Percentiles rank a stretch among this genome's conserved stretches.
These are phyloP conservation scores for Trichoderma semiorbis DNA, from an alignment of 2,329 filamentous ascomycete species.

Conservation along the genomic window DNA sequence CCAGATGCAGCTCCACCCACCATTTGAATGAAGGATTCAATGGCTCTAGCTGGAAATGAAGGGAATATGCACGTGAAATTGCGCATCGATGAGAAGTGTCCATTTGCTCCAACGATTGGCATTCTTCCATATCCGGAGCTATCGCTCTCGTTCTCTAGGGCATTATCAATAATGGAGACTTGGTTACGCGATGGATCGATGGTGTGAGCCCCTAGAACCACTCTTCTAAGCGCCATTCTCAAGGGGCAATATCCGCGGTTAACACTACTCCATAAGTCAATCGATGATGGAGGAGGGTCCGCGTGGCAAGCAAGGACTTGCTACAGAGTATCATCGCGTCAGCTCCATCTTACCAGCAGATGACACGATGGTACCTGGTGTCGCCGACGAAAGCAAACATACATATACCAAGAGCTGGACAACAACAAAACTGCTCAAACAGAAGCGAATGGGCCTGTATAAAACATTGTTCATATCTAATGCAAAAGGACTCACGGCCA, in stretches of 20 bases:
- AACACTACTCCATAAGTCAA: neutral
- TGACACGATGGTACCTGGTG: neutral
- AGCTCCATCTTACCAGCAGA: neutral
- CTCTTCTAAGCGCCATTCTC: neutral
- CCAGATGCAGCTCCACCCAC: neutral
- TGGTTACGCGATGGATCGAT: neutral
- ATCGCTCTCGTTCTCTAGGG: neutral
- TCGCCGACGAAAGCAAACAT: neutral
- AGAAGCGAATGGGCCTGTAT: neutral
- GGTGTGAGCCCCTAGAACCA: neutral
- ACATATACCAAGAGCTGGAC: neutral
- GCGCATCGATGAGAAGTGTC: neutral
- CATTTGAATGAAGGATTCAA: neutral
- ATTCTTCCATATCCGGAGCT: neutral
- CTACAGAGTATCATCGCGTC: neutral
- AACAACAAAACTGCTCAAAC: neutral
- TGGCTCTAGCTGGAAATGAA: neutral
- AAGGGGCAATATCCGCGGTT: neutral
- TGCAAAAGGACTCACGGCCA: neutral
- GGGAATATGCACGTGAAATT: neutral
- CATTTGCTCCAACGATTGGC: neutral
- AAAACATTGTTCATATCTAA: neutral
- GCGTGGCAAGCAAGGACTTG: neutral
- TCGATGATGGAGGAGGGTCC: neutral
- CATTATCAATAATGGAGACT: neutral